Evolutionary conservation across 129 eudicot genomes (phyloP).

Genomic region (Sambucus nigra): DNA sequence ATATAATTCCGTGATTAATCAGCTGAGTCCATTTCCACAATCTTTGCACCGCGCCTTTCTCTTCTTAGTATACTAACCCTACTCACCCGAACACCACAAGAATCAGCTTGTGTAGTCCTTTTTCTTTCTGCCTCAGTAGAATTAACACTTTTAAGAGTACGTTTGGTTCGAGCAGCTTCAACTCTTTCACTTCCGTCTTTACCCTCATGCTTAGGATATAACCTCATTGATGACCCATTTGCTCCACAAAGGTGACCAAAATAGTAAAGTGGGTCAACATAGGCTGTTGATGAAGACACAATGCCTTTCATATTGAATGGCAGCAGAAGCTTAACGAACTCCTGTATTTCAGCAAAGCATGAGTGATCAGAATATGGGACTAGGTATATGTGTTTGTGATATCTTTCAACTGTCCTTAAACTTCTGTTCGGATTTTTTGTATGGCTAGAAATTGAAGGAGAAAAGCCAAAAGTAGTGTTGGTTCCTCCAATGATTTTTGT

Average conservation of each 20-base stretch:
- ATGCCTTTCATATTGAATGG: conserved; percentile 66
- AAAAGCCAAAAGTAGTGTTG: conserved; percentile 16
- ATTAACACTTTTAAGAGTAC: conserved; percentile 12
- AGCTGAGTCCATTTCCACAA: conserved; percentile 22
- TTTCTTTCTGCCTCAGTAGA: conserved; percentile 20
- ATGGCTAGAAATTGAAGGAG: conserved; percentile 21
- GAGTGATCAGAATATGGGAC: conserved; percentile 87
- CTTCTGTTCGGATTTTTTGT: conserved; percentile 14
- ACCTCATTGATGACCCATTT: conserved; percentile 19
- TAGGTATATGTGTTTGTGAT: conserved; percentile 40
- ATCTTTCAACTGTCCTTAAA: conserved; percentile 19
- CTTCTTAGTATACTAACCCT: conserved; percentile 53
- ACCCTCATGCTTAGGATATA: conserved; percentile 19
- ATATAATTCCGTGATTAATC: conserved; percentile 17
- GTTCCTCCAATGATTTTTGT: conserved; percentile 24
- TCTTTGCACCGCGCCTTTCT: conserved; percentile 40
- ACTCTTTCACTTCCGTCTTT: conserved; percentile 22
- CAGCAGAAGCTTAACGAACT: conserved; percentile 53
- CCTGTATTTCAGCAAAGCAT: conserved; percentile 68
- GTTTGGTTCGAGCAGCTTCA: conserved; percentile 18
- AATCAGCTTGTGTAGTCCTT: conserved; percentile 16
- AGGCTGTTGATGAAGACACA: conserved; percentile 56
- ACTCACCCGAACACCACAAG: conserved; percentile 27
- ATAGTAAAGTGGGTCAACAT: conserved; percentile 63
- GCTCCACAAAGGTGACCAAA: conserved; percentile 51